Percentiles rank a stretch among this genome's conserved stretches.
These are phyloP conservation scores for Penicillium pulvis DNA, from an alignment of 495 filamentous ascomycete genomes.

Conservation along the genomic window DNA sequence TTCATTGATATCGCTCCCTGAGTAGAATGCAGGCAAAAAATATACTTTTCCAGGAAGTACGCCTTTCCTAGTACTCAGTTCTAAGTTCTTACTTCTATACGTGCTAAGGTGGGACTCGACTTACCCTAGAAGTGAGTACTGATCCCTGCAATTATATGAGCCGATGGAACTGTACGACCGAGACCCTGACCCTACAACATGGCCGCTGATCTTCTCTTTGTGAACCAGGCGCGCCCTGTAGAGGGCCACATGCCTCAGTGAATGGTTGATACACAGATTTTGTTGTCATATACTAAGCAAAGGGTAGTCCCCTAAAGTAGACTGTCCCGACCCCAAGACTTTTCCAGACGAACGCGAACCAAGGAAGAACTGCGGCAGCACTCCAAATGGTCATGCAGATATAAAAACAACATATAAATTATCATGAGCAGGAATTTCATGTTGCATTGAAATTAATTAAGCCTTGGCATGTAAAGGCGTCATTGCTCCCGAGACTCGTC, in stretches of 20 bases:
- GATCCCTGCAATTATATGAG: neutral
- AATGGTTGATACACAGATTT: constrained; percentile 21
- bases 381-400: neutral
- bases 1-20: too few relatives aligned
- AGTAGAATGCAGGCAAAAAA: too few relatives aligned
- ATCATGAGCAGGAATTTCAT: neutral
- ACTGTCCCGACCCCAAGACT: neutral
- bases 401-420: neutral
- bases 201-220: constrained; percentile 17
- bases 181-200: constrained; percentile 31
- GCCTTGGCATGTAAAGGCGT: neutral
- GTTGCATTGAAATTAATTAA: constrained; percentile 4
- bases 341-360: neutral
- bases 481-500: neutral
- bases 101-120: too few relatives aligned
- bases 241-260: constrained; percentile 27
- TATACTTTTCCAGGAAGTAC: too few relatives aligned
- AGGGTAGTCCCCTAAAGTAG: neutral
- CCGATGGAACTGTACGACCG: neutral
- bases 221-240: constrained; percentile 11
- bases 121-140: neutral
- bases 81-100: too few relatives aligned
- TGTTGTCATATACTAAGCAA: constrained; percentile 1
- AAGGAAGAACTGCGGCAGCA: too few relatives aligned
- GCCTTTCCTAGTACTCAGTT: too few relatives aligned